A percentile compares a stretch with the other conserved stretches of the same genome.
Conservation (phyloP, 1,284 basidiomycete genomes). For the Tetrapyrgos nigripes region DNA sequence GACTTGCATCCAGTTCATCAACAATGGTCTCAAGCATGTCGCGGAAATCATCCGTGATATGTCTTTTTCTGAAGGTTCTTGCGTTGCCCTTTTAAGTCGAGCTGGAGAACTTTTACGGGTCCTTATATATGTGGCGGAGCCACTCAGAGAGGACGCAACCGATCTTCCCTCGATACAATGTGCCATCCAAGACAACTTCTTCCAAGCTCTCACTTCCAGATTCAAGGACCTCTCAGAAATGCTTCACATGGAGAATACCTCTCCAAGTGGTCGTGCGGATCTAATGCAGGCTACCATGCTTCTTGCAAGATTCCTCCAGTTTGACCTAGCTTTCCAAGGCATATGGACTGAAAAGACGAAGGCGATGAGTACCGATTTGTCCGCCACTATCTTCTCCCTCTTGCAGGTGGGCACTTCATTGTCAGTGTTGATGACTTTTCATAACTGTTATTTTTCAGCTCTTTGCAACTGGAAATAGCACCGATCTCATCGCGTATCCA, state of each 20-base stretch:
- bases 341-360: conserved; percentile 62
- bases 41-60: conserved; percentile 57
- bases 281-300: conserved; percentile 47
- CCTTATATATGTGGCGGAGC: conserved; percentile 70
- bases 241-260: conserved; percentile 30
- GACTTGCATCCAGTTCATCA: conserved; percentile 73
- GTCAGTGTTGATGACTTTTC: conserved; percentile 10
- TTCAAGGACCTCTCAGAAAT: conserved; percentile 49
- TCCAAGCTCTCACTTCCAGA: conserved; percentile 52
- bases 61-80: conserved; percentile 32
- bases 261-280: conserved; percentile 26
- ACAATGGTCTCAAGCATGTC: conserved; percentile 73
- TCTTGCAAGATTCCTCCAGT: conserved; percentile 71
- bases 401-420: conserved; percentile 54
- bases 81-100: conserved; percentile 50
- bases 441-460: conserved; percentile 38
- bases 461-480: conserved; percentile 54
- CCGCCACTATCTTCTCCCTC: conserved; percentile 56
- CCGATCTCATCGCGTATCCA: conserved; percentile 64
- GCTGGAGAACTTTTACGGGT: conserved; percentile 75
- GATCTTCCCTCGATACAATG: conserved; percentile 57
- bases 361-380: conserved; percentile 51
- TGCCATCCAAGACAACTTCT: conserved; percentile 60
- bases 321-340: conserved; percentile 69
- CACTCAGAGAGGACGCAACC: conserved; percentile 55